Percentiles rank a stretch among this genome's conserved stretches.
Conservation (phyloP, 768 basidiomycete genomes). For the Lanmaoa pseudosensibilis region DNA sequence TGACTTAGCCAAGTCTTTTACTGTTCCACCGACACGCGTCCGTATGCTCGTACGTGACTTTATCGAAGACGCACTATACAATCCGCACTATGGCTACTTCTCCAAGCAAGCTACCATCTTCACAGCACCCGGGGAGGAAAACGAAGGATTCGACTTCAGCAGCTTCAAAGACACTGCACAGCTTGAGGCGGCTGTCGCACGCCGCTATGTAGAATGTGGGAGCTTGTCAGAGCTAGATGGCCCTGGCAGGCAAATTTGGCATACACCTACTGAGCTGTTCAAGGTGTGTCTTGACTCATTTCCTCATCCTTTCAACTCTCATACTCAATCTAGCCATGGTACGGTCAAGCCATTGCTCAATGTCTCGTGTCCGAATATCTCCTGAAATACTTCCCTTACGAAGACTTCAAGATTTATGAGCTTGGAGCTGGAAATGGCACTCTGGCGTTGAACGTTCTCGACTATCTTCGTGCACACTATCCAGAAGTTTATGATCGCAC, state of each 20-base stretch:
- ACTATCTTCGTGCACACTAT: constrained; percentile 71
- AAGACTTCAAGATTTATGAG: constrained; percentile 95
- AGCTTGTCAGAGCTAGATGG: constrained; percentile 55
- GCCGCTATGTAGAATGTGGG: constrained; percentile 72
- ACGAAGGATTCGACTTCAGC: constrained; percentile 64
- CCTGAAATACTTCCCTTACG: constrained; percentile 92
- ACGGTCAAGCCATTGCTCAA: constrained; percentile 85
- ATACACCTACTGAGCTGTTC: constrained; percentile 97
- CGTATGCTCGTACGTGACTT: constrained; percentile 96
- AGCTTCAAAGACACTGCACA: constrained; percentile 63
- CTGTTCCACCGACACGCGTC: constrained; percentile 70
- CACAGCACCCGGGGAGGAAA: constrained; percentile 48
- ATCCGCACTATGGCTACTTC: constrained; percentile 97
- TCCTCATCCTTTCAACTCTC: constrained; percentile 2
- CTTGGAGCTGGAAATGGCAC: constrained; percentile 98
- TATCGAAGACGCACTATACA: constrained; percentile 95
- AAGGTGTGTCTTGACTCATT: constrained; percentile 53
- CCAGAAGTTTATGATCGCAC: constrained; percentile 94
- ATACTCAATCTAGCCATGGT: constrained; percentile 71
- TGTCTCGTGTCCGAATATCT: constrained; percentile 92
- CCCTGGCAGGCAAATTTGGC: constrained; percentile 92
- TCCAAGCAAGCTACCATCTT: constrained; percentile 91
- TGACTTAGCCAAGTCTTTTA: constrained; percentile 51
- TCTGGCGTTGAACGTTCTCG: constrained; percentile 83
- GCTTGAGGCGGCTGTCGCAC: constrained; percentile 81